A percentile compares a stretch with the other conserved stretches of the same genome.
These are phyloP conservation scores for Beauveria medogensis DNA, from an alignment of 2,329 filamentous ascomycete genomes.

Conservation along the genomic window DNA sequence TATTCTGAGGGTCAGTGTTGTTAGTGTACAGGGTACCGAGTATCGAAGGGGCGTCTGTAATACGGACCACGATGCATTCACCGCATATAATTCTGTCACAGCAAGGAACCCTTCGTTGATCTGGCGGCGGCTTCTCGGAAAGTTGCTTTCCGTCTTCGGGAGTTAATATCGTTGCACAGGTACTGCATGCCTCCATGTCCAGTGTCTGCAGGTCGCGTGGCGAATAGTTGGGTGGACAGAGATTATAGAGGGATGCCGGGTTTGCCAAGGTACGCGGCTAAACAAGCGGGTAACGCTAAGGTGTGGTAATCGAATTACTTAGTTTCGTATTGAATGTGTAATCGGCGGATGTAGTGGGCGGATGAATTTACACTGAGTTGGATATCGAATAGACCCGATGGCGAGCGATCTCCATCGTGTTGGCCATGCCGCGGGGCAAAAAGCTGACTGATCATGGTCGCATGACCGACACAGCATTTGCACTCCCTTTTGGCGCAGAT, in stretches of 20 bases:
- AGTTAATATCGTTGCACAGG: constrained; percentile 56
- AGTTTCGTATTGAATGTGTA: background rate
- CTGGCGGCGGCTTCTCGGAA: constrained; percentile 52
- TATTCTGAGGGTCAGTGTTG: constrained; percentile 35
- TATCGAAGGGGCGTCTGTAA: background rate
- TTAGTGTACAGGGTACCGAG: background rate
- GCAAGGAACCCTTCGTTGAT: constrained; percentile 57
- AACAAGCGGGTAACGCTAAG: background rate
- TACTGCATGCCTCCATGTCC: constrained; percentile 52
- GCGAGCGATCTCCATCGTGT: constrained; percentile 1
- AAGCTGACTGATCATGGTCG: constrained; percentile 5
- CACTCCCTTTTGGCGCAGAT: background rate
- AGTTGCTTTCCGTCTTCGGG: constrained; percentile 36
- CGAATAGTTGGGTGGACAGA: background rate
- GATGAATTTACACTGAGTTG: background rate
- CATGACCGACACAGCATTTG: background rate
- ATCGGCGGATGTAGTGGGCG: background rate
- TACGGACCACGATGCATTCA: constrained; percentile 54
- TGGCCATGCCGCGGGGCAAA: constrained; percentile 9
- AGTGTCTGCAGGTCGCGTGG: background rate
- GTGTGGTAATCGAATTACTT: too few relatives aligned
- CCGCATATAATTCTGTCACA: constrained; percentile 66
- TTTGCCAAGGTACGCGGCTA: background rate
- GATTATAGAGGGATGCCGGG: too few relatives aligned
- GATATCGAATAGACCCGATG: background rate